Evolutionary conservation across 1,139 yeast genomes (phyloP).

Genomic region (Candida tunisiensis): DNA sequence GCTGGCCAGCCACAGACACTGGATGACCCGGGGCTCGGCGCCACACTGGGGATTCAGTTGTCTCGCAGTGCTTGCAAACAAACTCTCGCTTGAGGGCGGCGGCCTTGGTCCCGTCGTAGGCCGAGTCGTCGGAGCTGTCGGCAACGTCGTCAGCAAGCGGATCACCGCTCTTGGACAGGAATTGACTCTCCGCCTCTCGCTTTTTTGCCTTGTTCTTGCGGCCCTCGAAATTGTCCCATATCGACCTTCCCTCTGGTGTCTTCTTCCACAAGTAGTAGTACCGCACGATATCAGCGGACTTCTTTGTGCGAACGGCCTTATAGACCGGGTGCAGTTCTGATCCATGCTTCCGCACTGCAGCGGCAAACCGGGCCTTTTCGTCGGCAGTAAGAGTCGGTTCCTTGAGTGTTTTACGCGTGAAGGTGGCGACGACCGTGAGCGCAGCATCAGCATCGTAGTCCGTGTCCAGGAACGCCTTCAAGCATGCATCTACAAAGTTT

Average conservation of each 20-base stretch:
- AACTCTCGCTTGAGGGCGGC: slow-evolving; percentile 21
- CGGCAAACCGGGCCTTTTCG: slow-evolving; percentile 56
- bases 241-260: slow-evolving; percentile 50
- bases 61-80: slow-evolving; percentile 49
- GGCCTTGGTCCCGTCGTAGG: slow-evolving; percentile 40
- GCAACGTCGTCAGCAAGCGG: slow-evolving; percentile 33
- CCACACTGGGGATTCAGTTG: slow-evolving; percentile 45
- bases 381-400: slow-evolving; percentile 61
- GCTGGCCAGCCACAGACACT: slow-evolving; percentile 21
- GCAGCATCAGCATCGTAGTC: slow-evolving; percentile 36
- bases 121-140: slow-evolving; percentile 55
- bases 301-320: slow-evolving; percentile 51
- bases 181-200: slow-evolving; percentile 14
- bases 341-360: slow-evolving; percentile 58
- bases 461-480: slow-evolving; percentile 34
- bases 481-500: slow-evolving; percentile 62
- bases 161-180: slow-evolving; percentile 12
- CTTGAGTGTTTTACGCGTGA: slow-evolving; percentile 41
- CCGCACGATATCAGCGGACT: slow-evolving; percentile 63
- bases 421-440: slow-evolving; percentile 19
- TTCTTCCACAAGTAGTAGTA: slow-evolving; percentile 88
- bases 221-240: slow-evolving; percentile 78
- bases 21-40: slow-evolving; percentile 48
- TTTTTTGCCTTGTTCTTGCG: slow-evolving; percentile 28
- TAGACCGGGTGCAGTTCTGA: slow-evolving; percentile 65